These are phyloP conservation scores for Ricinus communis DNA, from an alignment of 345 rosid genomes.

Conservation along the genomic window DNA sequence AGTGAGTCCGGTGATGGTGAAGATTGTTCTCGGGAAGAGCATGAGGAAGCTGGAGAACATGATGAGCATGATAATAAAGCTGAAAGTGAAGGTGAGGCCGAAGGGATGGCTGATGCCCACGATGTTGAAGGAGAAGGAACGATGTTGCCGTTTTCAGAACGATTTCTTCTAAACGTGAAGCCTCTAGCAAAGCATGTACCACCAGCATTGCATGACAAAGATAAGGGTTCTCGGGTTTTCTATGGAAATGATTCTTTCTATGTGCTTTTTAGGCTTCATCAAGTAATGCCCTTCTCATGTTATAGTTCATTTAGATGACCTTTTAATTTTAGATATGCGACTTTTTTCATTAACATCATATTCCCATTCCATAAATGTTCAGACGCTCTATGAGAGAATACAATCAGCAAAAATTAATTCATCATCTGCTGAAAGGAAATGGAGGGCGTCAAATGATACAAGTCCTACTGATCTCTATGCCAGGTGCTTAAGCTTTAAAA, in stretches of 20 bases:
- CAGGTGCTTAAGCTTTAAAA: constrained; percentile 48
- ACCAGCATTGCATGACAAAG: constrained; percentile 44
- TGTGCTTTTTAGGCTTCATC: constrained; percentile 95
- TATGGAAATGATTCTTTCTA: constrained; percentile 95
- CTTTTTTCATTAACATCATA: constrained; percentile 15
- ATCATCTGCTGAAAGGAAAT: constrained; percentile 79
- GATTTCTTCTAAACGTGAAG: constrained; percentile 64
- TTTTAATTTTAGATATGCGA: background rate
- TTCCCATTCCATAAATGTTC: constrained; percentile 16
- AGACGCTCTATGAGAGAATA: constrained; percentile 88
- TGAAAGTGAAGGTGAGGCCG: constrained; percentile 96
- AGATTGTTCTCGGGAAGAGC: constrained; percentile 81
- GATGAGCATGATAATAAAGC: constrained; percentile 68
- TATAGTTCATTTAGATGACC: constrained; percentile 4
- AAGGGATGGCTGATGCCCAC: constrained; percentile 74
- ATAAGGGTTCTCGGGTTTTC: constrained; percentile 60
- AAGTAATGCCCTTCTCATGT: constrained; percentile 43
- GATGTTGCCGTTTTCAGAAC: constrained; percentile 62
- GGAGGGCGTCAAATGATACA: constrained; percentile 77
- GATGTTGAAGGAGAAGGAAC: constrained; percentile 74
- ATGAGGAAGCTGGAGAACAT: constrained; percentile 67
- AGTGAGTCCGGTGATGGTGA: constrained; percentile 86
- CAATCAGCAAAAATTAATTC: constrained; percentile 89
- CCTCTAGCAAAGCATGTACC: constrained; percentile 84
- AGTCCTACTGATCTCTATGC: constrained; percentile 73